Evolutionary conservation across 345 rosid species (phyloP).

Genomic region (Nephelium lappaceum): DNA sequence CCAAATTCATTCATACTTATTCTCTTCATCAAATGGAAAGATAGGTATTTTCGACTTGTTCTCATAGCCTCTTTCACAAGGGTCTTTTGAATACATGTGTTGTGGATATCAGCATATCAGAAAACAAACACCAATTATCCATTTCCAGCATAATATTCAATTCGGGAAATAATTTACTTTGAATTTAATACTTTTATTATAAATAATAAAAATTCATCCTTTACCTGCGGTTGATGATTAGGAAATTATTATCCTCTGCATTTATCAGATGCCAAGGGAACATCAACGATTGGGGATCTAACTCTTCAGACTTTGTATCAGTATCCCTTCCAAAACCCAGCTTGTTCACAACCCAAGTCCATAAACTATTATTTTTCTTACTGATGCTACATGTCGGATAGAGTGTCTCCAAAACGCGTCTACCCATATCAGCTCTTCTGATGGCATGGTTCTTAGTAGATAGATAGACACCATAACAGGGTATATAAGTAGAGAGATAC

Average conservation of each 20-base stretch:
- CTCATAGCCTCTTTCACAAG: neutral
- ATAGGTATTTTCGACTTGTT: neutral
- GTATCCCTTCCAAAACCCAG: slow-evolving; percentile 54
- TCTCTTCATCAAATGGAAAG: neutral
- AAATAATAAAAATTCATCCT: neutral
- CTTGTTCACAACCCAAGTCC: slow-evolving; percentile 72
- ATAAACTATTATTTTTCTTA: slow-evolving; percentile 48
- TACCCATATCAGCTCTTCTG: slow-evolving; percentile 81
- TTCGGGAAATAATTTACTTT: neutral
- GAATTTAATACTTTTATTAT: neutral
- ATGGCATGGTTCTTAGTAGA: slow-evolving; percentile 81
- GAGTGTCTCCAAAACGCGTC: slow-evolving; percentile 84
- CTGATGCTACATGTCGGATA: slow-evolving; percentile 54
- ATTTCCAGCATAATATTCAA: neutral
- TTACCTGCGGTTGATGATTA: slow-evolving; percentile 70
- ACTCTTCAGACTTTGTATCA: slow-evolving; percentile 49
- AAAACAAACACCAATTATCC: neutral
- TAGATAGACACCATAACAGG: slow-evolving; percentile 21
- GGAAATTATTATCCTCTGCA: slow-evolving; percentile 43
- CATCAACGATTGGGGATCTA: slow-evolving; percentile 43
- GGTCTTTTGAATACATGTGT: neutral
- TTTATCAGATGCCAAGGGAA: slow-evolving; percentile 95
- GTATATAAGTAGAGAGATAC: slow-evolving; percentile 8
- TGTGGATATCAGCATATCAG: neutral
- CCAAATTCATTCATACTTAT: neutral